These are phyloP conservation scores for Inga leiocalycina DNA, from an alignment of 306 rosid species.

Conservation along the genomic window DNA sequence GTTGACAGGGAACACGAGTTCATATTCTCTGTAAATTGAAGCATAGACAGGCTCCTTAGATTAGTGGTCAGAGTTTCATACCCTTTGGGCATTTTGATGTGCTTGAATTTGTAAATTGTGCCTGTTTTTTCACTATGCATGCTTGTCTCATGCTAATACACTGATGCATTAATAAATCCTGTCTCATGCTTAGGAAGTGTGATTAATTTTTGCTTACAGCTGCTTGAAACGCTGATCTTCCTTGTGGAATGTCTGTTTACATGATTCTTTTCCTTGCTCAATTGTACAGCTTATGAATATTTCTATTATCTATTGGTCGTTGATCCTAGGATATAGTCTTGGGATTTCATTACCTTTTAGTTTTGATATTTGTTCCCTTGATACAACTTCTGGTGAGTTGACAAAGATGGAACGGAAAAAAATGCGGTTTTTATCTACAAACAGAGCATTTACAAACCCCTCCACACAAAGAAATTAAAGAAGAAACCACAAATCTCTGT, in stretches of 20 bases:
- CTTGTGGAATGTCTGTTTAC: not conserved
- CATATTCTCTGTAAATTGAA: not conserved
- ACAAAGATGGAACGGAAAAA: not conserved
- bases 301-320: too few species aligned
- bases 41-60: not conserved
- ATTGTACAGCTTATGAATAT: too few species aligned
- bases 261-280: not conserved
- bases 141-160: not conserved
- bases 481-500: slow-evolving; percentile 38
- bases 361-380: not conserved
- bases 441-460: not conserved
- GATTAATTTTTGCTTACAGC: not conserved
- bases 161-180: not conserved
- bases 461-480: not conserved
- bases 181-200: not conserved
- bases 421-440: not conserved
- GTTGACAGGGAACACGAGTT: not conserved
- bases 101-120: not conserved
- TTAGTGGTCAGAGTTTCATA: not conserved
- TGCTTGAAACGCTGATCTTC: not conserved
- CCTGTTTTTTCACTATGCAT: not conserved
- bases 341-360: not conserved
- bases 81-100: not conserved
- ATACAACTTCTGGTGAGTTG: slow-evolving; percentile 20
- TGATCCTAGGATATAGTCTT: not conserved